Conservation (phyloP, 192 early-diverging fungal genomes). For the Chytriomyces sp. region DNA sequence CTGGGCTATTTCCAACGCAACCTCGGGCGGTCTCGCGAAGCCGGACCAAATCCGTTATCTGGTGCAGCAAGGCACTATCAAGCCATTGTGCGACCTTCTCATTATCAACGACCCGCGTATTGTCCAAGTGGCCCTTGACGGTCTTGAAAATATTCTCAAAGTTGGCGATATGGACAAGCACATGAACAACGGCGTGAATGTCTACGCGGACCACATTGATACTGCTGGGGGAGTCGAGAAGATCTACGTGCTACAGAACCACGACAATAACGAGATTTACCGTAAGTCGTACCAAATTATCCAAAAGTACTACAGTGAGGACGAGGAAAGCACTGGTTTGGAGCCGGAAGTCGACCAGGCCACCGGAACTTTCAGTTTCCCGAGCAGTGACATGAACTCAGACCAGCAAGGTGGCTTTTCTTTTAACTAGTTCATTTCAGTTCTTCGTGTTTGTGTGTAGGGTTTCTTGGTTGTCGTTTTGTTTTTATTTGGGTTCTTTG, state of each 20-base stretch:
- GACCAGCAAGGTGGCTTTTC: conserved; percentile 23
- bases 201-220: conserved; percentile 88
- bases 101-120: conserved; percentile 93
- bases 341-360: conserved; percentile 70
- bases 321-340: conserved; percentile 69
- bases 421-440: conserved; percentile 4
- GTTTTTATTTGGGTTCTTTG: too few species aligned
- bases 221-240: conserved; percentile 94
- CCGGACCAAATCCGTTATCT: conserved; percentile 93
- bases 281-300: conserved; percentile 94
- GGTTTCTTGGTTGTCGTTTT: too few species aligned
- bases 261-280: conserved; percentile 97
- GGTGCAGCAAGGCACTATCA: conserved; percentile 90
- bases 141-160: conserved; percentile 96
- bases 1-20: conserved; percentile 99
- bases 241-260: conserved; percentile 91
- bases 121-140: conserved; percentile 93
- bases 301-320: conserved; percentile 91
- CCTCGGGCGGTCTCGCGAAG: conserved; percentile 84
- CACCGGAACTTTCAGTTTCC: conserved; percentile 81
- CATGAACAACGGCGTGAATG: conserved; percentile 69
- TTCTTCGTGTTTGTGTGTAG: neutral
- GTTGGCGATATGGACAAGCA: conserved; percentile 87
- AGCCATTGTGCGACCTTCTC: conserved; percentile 93
- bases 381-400: conserved; percentile 31